Conservation (phyloP, 1,139 yeast species). For the Maudiozyma humilis region DNA sequence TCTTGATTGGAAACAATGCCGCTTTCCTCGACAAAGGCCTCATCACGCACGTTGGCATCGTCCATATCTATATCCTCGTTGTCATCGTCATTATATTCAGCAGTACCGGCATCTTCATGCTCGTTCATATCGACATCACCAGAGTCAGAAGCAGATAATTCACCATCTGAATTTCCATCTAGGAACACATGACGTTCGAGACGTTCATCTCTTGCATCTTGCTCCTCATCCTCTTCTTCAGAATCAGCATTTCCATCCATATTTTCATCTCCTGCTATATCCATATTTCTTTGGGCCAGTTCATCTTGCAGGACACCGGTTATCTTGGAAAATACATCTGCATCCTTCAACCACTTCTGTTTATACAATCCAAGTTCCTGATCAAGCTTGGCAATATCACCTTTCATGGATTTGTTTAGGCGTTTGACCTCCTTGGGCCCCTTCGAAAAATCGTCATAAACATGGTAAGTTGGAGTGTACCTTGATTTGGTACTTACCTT, state of each 20-base stretch:
- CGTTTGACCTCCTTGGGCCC: slow-evolving; percentile 23
- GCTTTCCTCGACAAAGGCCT: no score
- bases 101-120: slow-evolving; percentile 7
- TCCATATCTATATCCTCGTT: no score
- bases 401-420: slow-evolving; percentile 21
- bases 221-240: slow-evolving; percentile 8
- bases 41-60: no score
- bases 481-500: slow-evolving; percentile 13
- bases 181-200: neutral
- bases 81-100: neutral
- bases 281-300: slow-evolving; percentile 16
- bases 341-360: slow-evolving; percentile 28
- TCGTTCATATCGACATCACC: slow-evolving; percentile 3
- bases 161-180: neutral
- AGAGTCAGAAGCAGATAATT: no score
- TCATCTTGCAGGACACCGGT: slow-evolving; percentile 23
- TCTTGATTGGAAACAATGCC: no score
- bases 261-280: slow-evolving; percentile 10
- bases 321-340: slow-evolving; percentile 24
- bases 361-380: slow-evolving; percentile 22
- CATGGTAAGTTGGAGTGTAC: slow-evolving; percentile 12
- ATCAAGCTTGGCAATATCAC: slow-evolving; percentile 21
- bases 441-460: slow-evolving; percentile 23
- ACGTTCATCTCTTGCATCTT: neutral
- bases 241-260: slow-evolving; percentile 4